These are phyloP conservation scores for Capsicum pubescens DNA, from an alignment of 257 asterid genomes.

Conservation along the genomic window DNA sequence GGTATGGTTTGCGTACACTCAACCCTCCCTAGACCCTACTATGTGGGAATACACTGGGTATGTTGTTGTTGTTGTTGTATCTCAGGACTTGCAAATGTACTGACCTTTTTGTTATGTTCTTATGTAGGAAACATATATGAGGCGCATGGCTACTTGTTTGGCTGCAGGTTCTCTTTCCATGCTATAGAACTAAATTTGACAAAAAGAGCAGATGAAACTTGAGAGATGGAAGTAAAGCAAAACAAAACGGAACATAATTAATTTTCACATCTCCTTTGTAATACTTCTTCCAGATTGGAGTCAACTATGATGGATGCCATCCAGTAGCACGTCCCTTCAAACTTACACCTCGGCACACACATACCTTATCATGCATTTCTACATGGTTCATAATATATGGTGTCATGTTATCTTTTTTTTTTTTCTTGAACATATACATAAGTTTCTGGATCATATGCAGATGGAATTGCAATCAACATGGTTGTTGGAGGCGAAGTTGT, in stretches of 20 bases:
- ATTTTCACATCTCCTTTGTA: neutral
- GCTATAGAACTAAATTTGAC: conserved; percentile 30
- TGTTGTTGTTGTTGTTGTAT: too few species aligned
- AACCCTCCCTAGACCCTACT: too few species aligned
- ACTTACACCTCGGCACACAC: neutral
- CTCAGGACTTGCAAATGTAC: conserved; percentile 5
- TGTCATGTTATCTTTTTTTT: conserved; percentile 27
- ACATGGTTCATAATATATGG: conserved; percentile 3
- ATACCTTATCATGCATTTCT: neutral
- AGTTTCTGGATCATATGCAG: conserved; percentile 49
- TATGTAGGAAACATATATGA: conserved; percentile 73
- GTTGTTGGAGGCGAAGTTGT: conserved; percentile 96
- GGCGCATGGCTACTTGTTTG: conserved; percentile 90
- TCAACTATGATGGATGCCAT: neutral
- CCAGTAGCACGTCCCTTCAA: neutral
- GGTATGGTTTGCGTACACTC: too few species aligned
- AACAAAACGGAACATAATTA: neutral
- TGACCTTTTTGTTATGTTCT: conserved; percentile 29
- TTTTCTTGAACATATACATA: conserved; percentile 23
- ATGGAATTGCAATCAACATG: conserved; percentile 89
- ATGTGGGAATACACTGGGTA: too few species aligned
- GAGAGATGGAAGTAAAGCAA: conserved; percentile 25
- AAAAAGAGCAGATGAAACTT: conserved; percentile 23
- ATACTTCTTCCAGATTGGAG: neutral
- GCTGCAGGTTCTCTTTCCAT: conserved; percentile 70